Conservation (phyloP, 345 rosid species). For the Adansonia digitata region DNA sequence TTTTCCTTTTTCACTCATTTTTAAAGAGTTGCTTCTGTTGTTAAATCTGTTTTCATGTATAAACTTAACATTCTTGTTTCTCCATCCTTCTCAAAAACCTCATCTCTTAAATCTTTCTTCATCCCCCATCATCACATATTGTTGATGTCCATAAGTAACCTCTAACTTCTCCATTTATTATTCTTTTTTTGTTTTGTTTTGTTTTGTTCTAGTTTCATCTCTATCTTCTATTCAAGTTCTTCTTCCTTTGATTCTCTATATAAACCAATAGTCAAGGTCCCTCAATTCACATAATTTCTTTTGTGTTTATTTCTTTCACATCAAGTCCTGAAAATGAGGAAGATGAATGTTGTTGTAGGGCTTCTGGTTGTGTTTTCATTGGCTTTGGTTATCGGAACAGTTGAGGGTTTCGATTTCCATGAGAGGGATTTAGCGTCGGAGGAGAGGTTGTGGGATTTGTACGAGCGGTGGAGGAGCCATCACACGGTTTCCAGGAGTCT, state of each 20-base stretch:
- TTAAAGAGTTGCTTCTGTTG: no score
- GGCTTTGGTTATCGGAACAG: conserved; percentile 36
- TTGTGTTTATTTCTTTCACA: background rate
- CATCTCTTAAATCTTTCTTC: background rate
- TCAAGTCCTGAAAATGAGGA: conserved; percentile 11
- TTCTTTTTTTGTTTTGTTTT: no score
- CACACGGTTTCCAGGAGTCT: conserved; percentile 65
- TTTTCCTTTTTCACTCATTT: no score
- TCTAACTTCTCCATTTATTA: conserved; percentile 33
- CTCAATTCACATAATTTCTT: conserved; percentile 1
- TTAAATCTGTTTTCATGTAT: background rate
- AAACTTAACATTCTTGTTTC: background rate
- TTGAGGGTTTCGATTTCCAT: conserved; percentile 58
- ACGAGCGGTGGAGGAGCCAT: conserved; percentile 86
- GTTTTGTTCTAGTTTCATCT: conserved; percentile 4
- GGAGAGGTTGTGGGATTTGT: conserved; percentile 65
- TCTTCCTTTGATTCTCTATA: conserved; percentile 22
- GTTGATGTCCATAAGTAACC: conserved; percentile 45
- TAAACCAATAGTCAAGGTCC: conserved; percentile 7
- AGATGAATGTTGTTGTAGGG: conserved; percentile 15
- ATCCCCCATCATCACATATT: background rate
- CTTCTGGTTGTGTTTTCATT: conserved; percentile 31
- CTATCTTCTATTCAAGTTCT: background rate
- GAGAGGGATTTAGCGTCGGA: conserved; percentile 61
- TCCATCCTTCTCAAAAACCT: conserved; percentile 12